These are phyloP conservation scores for Saccharomycopsis oosterbeekiorum DNA, from an alignment of 805 yeast genomes.

Conservation along the genomic window DNA sequence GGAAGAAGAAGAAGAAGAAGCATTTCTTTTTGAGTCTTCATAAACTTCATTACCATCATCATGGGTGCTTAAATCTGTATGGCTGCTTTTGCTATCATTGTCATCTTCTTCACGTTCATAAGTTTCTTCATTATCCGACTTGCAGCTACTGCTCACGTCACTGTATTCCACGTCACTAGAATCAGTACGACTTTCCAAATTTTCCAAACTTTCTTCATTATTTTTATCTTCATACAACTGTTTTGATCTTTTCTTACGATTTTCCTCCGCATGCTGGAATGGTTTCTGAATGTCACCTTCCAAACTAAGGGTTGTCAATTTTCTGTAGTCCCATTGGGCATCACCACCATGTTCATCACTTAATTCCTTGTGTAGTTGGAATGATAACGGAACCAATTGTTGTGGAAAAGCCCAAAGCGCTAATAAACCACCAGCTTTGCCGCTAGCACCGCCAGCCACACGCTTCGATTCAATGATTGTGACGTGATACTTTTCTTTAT, in stretches of 20 bases:
- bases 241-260: slow-evolving; percentile 3
- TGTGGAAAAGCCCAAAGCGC: slow-evolving; percentile 97
- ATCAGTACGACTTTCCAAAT: slow-evolving; percentile 9
- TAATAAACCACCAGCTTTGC: slow-evolving; percentile 92
- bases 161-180: background rate
- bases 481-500: slow-evolving; percentile 63
- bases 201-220: slow-evolving; percentile 15
- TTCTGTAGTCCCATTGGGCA: slow-evolving; percentile 85
- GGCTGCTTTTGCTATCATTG: slow-evolving; percentile 2
- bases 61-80: slow-evolving; percentile 17
- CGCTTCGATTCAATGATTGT: slow-evolving; percentile 81
- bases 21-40: slow-evolving; percentile 18
- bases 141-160: background rate
- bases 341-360: slow-evolving; percentile 76
- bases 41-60: slow-evolving; percentile 20
- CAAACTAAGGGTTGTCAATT: slow-evolving; percentile 74
- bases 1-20: background rate
- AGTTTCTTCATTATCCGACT: background rate
- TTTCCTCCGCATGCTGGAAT: slow-evolving; percentile 16
- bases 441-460: slow-evolving; percentile 96
- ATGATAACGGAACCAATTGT: slow-evolving; percentile 83
- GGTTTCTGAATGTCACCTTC: slow-evolving; percentile 61
- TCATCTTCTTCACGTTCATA: slow-evolving; percentile 1
- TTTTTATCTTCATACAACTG: slow-evolving; percentile 12
- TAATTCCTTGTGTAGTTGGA: slow-evolving; percentile 74